These are phyloP conservation scores for Parascedosporium putredinis DNA, from an alignment of 2,329 filamentous ascomycete species.

Conservation along the genomic window DNA sequence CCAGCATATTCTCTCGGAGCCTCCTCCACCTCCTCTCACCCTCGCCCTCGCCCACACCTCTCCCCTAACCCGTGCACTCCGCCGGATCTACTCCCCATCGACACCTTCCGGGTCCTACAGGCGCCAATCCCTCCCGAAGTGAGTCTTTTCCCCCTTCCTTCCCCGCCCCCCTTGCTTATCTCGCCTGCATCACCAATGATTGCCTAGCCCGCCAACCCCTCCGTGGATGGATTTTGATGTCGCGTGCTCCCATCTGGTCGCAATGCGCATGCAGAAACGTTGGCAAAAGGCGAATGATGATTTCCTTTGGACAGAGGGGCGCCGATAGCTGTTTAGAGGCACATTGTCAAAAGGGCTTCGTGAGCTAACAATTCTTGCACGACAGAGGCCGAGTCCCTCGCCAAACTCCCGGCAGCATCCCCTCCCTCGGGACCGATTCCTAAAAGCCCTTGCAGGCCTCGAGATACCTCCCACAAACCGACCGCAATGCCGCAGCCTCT, in stretches of 20 bases:
- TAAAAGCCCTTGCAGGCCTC: constrained; percentile 5
- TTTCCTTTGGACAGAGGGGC: too few species aligned
- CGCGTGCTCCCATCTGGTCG: not conserved
- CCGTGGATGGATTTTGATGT: not conserved
- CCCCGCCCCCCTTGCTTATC: not conserved
- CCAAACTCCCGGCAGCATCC: too few species aligned
- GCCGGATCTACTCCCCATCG: not conserved
- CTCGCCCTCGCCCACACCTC: not conserved
- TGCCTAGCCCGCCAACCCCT: constrained; percentile 2
- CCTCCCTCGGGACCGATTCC: too few species aligned
- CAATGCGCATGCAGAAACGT: too few species aligned
- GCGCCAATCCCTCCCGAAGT: not conserved
- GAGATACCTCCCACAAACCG: constrained; percentile 15
- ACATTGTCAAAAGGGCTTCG: not conserved
- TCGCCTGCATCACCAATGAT: too few species aligned
- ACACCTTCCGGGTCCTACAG: not conserved
- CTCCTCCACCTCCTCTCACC: not conserved
- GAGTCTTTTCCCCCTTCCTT: not conserved
- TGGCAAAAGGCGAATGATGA: too few species aligned
- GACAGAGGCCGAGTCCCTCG: too few species aligned
- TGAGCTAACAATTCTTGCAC: too few species aligned
- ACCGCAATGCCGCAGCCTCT: constrained; percentile 59
- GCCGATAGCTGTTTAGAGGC: too few species aligned
- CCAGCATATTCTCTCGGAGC: not conserved
- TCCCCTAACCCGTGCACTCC: not conserved